Evolutionary conservation across 1,284 basidiomycete genomes (phyloP), one percentile per base, ranked within the genome.

Genomic region (Chondrostereum purpureum): DNA sequence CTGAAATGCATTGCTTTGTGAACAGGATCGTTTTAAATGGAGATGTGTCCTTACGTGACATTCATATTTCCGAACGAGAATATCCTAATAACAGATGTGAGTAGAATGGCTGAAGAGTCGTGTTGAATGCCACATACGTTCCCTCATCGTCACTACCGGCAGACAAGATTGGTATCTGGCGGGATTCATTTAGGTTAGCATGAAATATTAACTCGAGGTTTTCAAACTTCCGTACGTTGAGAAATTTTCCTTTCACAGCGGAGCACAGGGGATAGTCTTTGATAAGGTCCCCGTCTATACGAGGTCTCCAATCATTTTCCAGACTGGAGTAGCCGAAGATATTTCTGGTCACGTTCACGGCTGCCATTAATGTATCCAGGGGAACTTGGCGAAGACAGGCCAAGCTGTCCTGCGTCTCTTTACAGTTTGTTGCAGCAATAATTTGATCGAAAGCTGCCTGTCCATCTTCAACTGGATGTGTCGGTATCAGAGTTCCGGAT

Each of bases 281-380:
- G 31, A 73, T 49, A 52, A 70, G 65, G 0, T 55, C 54, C 1
- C 71, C 71, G 43, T 73, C 70, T 11, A 64, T 65, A 5, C 67
- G 60, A 19, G 69, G 70, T 8, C 62, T 43, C 63, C 63, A 72
- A 1, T 63, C 55, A 12, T 63, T 47, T 14, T 41, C 44, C 16
- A 65, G 21, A 3, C 55, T 58, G 62, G 52, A 16, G 6, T 11
- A 23, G 12, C 16, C 16, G 22, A 38, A 37, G 17, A 44, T 39
- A 13, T 23, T 23, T 4, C 16, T 17, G 2, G 39, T 21, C 13
- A 13, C 11, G 17, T 45, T 35, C 31, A 55, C 49, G 2, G 56
- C 55, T 5, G 22, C 41, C 23, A 47, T 42, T 39, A 54, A 45
- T 45, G 42, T 48, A 13, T 51, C 53, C 21, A 48, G 53, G 3